Base-by-base conservation (phyloP, 257 asterid genomes). In the Solanum paucissectum region DNA sequence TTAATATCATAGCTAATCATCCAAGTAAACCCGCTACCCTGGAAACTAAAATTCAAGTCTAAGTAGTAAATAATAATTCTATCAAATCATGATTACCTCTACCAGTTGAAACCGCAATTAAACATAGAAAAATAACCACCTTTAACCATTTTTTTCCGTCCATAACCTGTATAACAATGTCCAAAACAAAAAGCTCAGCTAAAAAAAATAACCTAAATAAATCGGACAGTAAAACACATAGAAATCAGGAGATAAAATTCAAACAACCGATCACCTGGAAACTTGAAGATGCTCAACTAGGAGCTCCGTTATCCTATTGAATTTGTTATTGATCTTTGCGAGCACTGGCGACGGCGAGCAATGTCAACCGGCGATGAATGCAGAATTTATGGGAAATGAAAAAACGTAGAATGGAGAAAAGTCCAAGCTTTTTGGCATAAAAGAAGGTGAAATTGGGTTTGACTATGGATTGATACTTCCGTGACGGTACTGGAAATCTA, bases 71-170 rank as follows among this genome's bases (percentile, higher is more conserved):
- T 29, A 33, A 13, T 16, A 38, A 55, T 87, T 25, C 33, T 46
- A 36, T 11, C 18, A 29, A 74, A 72, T 44, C 33, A 33, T 62
- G 49, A 46, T 85, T 87, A 90, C 94, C 94, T 89, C 93, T 89
- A 36, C 88, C 91, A 37, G 87, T 37, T 86, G 92, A 88, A 72
- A 88, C 14, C 25, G 89, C 88, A n/a, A 87, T 29, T 18, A 90
- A 86, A 34, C 71, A 83, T 49, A 88, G n/a, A 81, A 92, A 71
- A 87, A 88, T 83, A 74, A 87, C 88, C 87, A 88, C 87, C 87
- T 87, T 88, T 72, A 88, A 64, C 91, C 92, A 86, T 33, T 74
- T 87, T 73, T 86, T 86, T 69, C 86, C 71, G 6, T 85, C 90
- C 94, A 92, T 92, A 27, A 69, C 86, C 90, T 90, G 89, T 13